Percentiles rank a stretch among this genome's conserved stretches.
Conservation (phyloP, 2,329 filamentous ascomycete species). For the Xylaria sp. region DNA sequence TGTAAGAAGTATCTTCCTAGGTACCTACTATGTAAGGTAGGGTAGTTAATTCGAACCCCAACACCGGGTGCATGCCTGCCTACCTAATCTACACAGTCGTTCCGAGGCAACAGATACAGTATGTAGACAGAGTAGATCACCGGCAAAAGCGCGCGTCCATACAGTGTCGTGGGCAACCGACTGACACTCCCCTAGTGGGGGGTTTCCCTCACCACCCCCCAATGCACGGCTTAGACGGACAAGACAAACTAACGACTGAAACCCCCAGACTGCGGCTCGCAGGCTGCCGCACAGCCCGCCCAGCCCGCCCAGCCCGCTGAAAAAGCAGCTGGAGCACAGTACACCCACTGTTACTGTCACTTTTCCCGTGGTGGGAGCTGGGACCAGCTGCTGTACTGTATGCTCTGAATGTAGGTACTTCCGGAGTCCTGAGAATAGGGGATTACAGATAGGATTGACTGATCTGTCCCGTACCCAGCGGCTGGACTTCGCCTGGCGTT, state of each 20-base stretch:
- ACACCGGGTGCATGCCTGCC: neutral
- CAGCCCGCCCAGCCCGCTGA: too few relatives aligned
- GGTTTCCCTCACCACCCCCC: too few relatives aligned
- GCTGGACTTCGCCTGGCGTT: neutral
- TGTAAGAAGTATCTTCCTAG: too few relatives aligned
- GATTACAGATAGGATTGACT: slow-evolving; percentile 25
- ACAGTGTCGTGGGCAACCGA: neutral
- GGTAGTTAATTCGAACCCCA: too few relatives aligned
- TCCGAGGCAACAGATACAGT: slow-evolving; percentile 12
- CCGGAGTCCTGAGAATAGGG: slow-evolving; percentile 25
- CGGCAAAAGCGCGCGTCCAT: neutral
- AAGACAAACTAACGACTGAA: neutral
- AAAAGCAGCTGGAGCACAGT: neutral
- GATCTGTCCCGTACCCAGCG: slow-evolving; percentile 9
- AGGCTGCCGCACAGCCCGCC: neutral
- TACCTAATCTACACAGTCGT: slow-evolving; percentile 7
- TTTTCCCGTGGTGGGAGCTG: neutral
- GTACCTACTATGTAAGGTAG: too few relatives aligned
- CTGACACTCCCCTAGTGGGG: neutral
- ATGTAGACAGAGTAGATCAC: neutral
- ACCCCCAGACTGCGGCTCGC: neutral
- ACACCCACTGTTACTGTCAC: neutral
- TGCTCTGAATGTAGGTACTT: slow-evolving; percentile 8
- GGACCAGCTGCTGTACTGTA: neutral
- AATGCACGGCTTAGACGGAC: too few relatives aligned